phyloP scores from a whole-genome alignment of 805 yeast genomes.

The Nematodospora valgi region DNA sequence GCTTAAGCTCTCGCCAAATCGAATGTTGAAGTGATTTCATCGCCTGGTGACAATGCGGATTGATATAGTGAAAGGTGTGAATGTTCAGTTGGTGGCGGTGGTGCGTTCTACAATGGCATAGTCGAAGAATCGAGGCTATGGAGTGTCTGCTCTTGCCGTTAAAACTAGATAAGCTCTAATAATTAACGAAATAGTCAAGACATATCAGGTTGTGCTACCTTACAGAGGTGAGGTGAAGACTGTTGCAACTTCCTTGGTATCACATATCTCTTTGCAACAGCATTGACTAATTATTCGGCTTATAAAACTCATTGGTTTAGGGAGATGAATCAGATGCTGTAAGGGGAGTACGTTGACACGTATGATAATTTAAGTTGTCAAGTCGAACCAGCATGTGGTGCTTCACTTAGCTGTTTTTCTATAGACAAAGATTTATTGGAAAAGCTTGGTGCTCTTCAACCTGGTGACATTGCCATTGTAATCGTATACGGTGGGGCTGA shows the following conservation, averaged over 20 bases:
- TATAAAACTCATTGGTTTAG: conserved; percentile 17
- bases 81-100: conserved; percentile 36
- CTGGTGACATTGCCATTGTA: conserved; percentile 23
- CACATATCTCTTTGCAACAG: conserved; percentile 21
- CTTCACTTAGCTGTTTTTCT: conserved; percentile 17
- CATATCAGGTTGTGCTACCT: conserved; percentile 17
- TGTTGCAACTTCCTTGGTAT: conserved; percentile 24
- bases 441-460: conserved; percentile 12
- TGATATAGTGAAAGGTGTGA: conserved; percentile 23
- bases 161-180: conserved; percentile 26
- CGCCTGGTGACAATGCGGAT: conserved; percentile 38
- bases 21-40: conserved; percentile 21
- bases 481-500: conserved; percentile 31
- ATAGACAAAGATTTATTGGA: conserved; percentile 13
- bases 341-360: conserved; percentile 18
- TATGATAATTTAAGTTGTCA: conserved; percentile 19
- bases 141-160: conserved; percentile 23
- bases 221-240: conserved; percentile 19
- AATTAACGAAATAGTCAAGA: conserved; percentile 18
- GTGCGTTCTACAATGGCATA: conserved; percentile 27
- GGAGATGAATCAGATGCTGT: conserved; percentile 26
- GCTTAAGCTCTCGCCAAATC: conserved; percentile 17
- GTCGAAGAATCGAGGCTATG: conserved; percentile 18
- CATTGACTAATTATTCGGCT: conserved; percentile 15
- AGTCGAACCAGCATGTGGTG: conserved; percentile 36